These are phyloP conservation scores for Entomortierella beljakovae DNA, from an alignment of 192 early-diverging fungal species.

Conservation along the genomic window DNA sequence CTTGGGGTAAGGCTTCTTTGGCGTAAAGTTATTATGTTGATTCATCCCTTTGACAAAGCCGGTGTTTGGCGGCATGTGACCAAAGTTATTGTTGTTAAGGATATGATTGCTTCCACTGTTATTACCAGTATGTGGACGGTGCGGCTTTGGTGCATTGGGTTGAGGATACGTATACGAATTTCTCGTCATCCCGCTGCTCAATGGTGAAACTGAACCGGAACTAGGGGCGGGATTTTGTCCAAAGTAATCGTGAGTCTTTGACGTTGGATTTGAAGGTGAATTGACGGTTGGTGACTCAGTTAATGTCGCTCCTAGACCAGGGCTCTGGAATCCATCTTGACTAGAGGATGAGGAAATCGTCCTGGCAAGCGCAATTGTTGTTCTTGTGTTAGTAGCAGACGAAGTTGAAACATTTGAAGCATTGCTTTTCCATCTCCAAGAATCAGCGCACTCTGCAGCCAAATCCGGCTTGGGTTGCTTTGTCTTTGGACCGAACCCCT, in stretches of 20 bases:
- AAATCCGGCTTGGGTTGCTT: slow-evolving; percentile 37
- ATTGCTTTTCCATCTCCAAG: slow-evolving; percentile 39
- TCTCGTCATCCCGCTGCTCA: slow-evolving; percentile 36
- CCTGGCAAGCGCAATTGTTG: slow-evolving; percentile 24
- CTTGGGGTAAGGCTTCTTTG: slow-evolving; percentile 29
- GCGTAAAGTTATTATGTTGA: slow-evolving; percentile 8
- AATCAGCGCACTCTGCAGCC: slow-evolving; percentile 37
- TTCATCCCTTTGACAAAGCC: slow-evolving; percentile 32
- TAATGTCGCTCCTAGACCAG: slow-evolving; percentile 5
- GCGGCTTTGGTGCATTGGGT: slow-evolving; percentile 7
- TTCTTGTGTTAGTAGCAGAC: slow-evolving; percentile 4
- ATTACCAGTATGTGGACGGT: slow-evolving; percentile 6
- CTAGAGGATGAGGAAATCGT: slow-evolving; percentile 47
- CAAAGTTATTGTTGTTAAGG: slow-evolving; percentile 2
- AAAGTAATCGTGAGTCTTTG: slow-evolving; percentile 43
- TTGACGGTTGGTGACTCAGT: slow-evolving; percentile 40
- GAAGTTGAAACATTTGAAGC: slow-evolving; percentile 31
- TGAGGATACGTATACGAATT: slow-evolving; percentile 26
- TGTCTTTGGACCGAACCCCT: slow-evolving; percentile 26
- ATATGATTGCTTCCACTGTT: neutral
- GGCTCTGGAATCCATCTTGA: slow-evolving; percentile 47
- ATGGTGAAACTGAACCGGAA: slow-evolving; percentile 39
- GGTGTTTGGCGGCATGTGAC: slow-evolving; percentile 1
- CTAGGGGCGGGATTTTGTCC: slow-evolving; percentile 17
- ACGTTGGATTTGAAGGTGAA: slow-evolving; percentile 20